Evolutionary conservation across 2,329 filamentous ascomycete genomes (phyloP).

Genomic region (Helotiales sp.): DNA sequence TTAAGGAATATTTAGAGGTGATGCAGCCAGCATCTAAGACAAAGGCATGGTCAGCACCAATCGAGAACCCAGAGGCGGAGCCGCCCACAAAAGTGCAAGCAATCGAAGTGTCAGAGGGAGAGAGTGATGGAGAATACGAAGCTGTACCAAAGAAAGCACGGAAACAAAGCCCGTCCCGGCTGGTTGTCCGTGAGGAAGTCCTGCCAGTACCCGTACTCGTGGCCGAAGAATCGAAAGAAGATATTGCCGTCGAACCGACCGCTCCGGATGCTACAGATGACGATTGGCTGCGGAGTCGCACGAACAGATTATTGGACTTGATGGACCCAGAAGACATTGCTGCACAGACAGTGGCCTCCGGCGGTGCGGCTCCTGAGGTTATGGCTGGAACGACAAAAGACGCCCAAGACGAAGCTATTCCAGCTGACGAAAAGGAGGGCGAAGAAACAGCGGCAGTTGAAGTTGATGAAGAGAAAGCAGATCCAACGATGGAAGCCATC

Average conservation of each 20-base stretch:
- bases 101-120: constrained; percentile 49
- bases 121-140: constrained; percentile 78
- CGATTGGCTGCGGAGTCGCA: constrained; percentile 90
- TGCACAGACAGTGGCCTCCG: constrained; percentile 19
- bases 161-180: constrained; percentile 25
- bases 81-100: constrained; percentile 42
- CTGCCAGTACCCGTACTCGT: constrained; percentile 4
- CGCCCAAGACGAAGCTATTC: constrained; percentile 8
- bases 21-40: constrained; percentile 70
- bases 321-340: constrained; percentile 54
- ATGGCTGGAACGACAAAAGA: constrained; percentile 11
- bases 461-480: constrained; percentile 28
- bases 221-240: constrained; percentile 17
- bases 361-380: constrained; percentile 11
- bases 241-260: constrained; percentile 23
- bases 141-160: constrained; percentile 56
- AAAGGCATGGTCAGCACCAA: constrained; percentile 62
- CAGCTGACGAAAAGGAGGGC: constrained; percentile 17
- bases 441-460: constrained; percentile 23
- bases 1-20: constrained; percentile 82
- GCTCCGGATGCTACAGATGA: constrained; percentile 48
- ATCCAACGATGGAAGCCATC: constrained; percentile 57
- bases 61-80: constrained; percentile 37
- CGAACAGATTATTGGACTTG: constrained; percentile 81
- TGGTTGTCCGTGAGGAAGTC: not conserved